These are phyloP conservation scores for Picea glauca DNA, from an alignment of 75 land plant genomes.

Conservation along the genomic window DNA sequence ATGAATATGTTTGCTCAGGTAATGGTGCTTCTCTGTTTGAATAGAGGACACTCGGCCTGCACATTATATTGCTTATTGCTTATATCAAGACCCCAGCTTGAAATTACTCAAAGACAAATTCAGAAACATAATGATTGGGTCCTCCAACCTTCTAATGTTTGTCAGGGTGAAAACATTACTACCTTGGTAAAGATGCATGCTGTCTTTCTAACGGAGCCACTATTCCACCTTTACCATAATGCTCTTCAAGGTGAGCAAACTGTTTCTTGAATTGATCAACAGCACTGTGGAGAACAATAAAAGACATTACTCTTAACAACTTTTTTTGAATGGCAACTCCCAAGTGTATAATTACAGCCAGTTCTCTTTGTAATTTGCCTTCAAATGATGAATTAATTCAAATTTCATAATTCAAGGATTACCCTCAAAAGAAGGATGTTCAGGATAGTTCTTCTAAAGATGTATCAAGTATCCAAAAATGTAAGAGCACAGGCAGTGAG, in stretches of 20 bases:
- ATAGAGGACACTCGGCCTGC: slow-evolving; percentile 46
- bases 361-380: not conserved
- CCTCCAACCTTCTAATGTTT: not conserved
- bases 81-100: not conserved
- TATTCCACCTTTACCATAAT: slow-evolving; percentile 66
- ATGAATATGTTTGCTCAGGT: slow-evolving; percentile 6
- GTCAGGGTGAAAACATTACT: not conserved
- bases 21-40: slow-evolving; percentile 30
- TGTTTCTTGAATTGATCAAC: slow-evolving; percentile 98
- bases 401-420: not conserved
- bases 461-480: too few species aligned
- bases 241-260: slow-evolving; percentile 93
- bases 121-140: not conserved
- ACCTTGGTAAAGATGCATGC: slow-evolving; percentile 96
- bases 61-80: not conserved
- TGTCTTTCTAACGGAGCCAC: slow-evolving; percentile 82
- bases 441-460: too few species aligned
- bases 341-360: not conserved
- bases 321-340: not conserved
- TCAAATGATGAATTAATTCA: not conserved
- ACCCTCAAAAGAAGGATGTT: too few species aligned
- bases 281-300: slow-evolving; percentile 48
- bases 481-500: too few species aligned
- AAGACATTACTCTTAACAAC: not conserved
- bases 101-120: not conserved